Base-by-base conservation (phyloP, 345 rosid genomes). In the Salix purpurea region DNA sequence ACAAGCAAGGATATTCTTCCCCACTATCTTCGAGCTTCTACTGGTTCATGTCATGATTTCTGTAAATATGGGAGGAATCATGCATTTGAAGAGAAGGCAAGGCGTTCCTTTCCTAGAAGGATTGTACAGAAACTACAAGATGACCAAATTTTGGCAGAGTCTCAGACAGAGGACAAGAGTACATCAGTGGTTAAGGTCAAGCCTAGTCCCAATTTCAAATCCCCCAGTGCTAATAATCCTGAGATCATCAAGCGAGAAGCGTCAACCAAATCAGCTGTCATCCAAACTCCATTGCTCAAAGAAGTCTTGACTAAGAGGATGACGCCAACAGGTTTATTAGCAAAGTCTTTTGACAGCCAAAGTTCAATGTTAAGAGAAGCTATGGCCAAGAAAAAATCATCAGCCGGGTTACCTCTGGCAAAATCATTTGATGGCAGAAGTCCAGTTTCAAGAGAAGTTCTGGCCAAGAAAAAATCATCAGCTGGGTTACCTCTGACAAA, bases 41-140 rank as follows among this genome's bases (percentile, higher is more conserved):
- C 90, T 48, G 92, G 88, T 73, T 94, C 98, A 30, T 90, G 98
- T 84, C 98, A 92, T 75, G 98, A 94, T 83, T 81, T 74, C 50
- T 94, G 98, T 81, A 94, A 94, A 79, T 92, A 82, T 70, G 97
- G 97, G 72, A 84, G 72, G 75, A 85, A 78, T 67, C 86, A 89
- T 70, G 90, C 70, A 71, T 72, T 67, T 34, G 88, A 90, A 82
- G 81, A 82, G 73, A 84, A 88, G 69, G 79, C 87, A 69, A 83
- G 87, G 50, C 74, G 14, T 61, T 80, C 88, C 23, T 73, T 80
- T 62, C 76, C 16, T 19, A 89, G 78, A 79, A 91, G 91, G 69
- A 79, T 70, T 42, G n/a, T 50, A 9, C 83, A 72, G 69, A 83
- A 83, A 81, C 83, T 77, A 36, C 70, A 81, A 52, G 85, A 76